phyloP scores from a whole-genome alignment of 1,284 basidiomycete genomes.

The Retiboletus flavoniger region DNA sequence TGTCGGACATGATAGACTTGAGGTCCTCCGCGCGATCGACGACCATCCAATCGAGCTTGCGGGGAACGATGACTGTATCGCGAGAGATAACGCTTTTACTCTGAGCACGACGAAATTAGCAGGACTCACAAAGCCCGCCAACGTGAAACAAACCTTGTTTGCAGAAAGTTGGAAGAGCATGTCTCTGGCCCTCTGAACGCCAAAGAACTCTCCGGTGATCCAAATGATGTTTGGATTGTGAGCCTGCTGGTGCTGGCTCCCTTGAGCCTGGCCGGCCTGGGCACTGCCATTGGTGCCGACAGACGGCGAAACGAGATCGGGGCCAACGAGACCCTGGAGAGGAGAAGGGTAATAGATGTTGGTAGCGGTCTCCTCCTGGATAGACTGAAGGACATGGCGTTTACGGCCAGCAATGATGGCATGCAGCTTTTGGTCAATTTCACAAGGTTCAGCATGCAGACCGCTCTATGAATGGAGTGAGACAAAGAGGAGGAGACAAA shows the following conservation, averaged over 20 bases:
- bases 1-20: constrained; percentile 91
- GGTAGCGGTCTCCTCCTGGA: constrained; percentile 96
- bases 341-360: constrained; percentile 95
- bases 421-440: constrained; percentile 95
- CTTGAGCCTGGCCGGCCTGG: constrained; percentile 22
- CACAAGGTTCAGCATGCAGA: constrained; percentile 85
- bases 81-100: constrained; percentile 89
- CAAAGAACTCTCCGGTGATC: constrained; percentile 98
- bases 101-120: constrained; percentile 44
- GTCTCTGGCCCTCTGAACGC: constrained; percentile 91
- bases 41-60: constrained; percentile 98
- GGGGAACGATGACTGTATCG: constrained; percentile 91
- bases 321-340: constrained; percentile 80
- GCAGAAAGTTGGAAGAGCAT: constrained; percentile 89
- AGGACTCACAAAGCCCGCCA: background rate
- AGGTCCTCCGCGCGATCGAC: constrained; percentile 90
- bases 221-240: constrained; percentile 79
- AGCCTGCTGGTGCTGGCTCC: constrained; percentile 30
- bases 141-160: constrained; percentile 65
- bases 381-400: constrained; percentile 83
- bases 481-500: background rate
- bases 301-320: constrained; percentile 46
- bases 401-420: constrained; percentile 91
- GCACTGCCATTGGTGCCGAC: constrained; percentile 35
- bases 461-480: constrained; percentile 58